Percentiles rank a stretch among this genome's conserved stretches.
Conservation (phyloP, 371 early-diverging fungal species). For the Mortierella sp. region DNA sequence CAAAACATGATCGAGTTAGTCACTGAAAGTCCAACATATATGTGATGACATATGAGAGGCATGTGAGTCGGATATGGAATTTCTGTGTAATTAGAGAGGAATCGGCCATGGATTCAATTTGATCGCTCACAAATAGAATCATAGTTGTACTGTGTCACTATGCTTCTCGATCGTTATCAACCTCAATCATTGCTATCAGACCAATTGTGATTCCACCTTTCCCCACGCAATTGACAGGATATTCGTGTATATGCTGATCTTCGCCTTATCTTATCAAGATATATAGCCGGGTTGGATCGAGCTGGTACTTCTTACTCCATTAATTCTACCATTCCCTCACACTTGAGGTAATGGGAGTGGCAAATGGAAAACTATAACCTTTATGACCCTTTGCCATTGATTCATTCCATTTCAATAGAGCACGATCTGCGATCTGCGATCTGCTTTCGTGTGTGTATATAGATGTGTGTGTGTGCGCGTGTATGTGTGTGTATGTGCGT, state of each 20-base stretch:
- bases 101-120: slow-evolving; percentile 45
- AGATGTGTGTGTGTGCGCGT: background rate
- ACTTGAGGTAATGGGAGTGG: background rate
- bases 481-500: background rate
- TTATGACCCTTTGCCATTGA: background rate
- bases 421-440: background rate
- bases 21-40: background rate
- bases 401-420: background rate
- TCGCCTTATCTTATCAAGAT: background rate
- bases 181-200: slow-evolving; percentile 38
- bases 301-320: background rate
- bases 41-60: slow-evolving; percentile 21
- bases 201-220: slow-evolving; percentile 5
- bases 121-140: slow-evolving; percentile 40
- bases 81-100: background rate
- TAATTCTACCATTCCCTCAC: background rate
- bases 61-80: slow-evolving; percentile 29
- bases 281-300: background rate
- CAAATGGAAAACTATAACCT: background rate
- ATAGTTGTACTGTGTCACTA: background rate
- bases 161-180: slow-evolving; percentile 19
- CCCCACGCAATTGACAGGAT: background rate
- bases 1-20: slow-evolving; percentile 8
- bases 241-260: too few species aligned
- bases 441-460: background rate